Conservation (phyloP, 331 rosid species). For the Quercus tomentella region DNA sequence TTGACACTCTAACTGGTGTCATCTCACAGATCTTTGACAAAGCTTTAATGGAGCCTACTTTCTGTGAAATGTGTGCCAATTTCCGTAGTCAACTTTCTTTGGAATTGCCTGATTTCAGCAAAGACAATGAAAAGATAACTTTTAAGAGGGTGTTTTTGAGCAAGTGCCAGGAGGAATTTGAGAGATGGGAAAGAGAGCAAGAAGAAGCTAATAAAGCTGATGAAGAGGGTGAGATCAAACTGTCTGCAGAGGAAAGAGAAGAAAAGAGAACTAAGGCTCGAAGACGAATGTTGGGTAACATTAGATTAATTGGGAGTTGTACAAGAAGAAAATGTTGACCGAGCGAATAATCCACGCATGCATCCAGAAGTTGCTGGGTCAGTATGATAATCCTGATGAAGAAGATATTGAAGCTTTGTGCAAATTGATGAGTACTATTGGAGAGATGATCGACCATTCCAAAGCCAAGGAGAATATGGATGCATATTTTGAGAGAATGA, state of each 20-base stretch:
- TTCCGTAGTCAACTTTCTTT: conserved; percentile 75
- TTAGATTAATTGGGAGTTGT: conserved; percentile 86
- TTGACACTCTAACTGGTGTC: conserved; percentile 66
- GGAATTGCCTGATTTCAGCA: conserved; percentile 77
- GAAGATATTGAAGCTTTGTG: conserved; percentile 93
- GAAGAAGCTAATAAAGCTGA: conserved; percentile 87
- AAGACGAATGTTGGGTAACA: conserved; percentile 94
- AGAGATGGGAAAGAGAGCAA: conserved; percentile 87
- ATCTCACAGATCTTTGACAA: conserved; percentile 95
- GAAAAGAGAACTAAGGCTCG: conserved; percentile 69
- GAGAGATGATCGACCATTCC: conserved; percentile 89
- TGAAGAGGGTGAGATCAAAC: conserved; percentile 70
- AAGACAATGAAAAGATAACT: conserved; percentile 75
- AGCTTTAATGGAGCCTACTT: conserved; percentile 95
- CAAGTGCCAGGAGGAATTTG: conserved; percentile 97
- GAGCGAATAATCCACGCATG: conserved; percentile 94
- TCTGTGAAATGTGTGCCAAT: conserved; percentile 97
- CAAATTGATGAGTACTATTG: conserved; percentile 92
- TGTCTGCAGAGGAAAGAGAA: conserved; percentile 72
- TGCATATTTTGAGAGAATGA: conserved; percentile 71
- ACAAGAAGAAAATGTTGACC: conserved; percentile 91
- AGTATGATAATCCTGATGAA: conserved; percentile 79
- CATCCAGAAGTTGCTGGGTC: conserved; percentile 80
- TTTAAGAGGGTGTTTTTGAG: conserved; percentile 74
- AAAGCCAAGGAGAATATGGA: conserved; percentile 84